A percentile compares a stretch with the other conserved stretches of the same genome.
Evolutionary conservation across 352 stramenopile genomes (phyloP).

Genomic region (Plasmopara viticola): DNA sequence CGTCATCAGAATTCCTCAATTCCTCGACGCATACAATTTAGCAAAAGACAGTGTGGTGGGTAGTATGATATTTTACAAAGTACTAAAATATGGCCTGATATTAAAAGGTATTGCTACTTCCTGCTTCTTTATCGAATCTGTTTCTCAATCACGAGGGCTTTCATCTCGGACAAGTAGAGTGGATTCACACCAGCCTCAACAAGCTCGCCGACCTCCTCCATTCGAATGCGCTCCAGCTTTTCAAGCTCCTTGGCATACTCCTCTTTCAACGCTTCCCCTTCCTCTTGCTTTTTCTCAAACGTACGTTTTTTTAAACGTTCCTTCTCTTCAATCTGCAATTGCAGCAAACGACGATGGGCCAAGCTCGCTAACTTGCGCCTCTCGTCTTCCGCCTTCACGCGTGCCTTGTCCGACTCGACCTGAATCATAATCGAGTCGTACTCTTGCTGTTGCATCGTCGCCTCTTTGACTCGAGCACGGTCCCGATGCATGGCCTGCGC

Average conservation of each 20-base stretch:
- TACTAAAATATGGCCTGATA: neutral
- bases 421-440: slow-evolving; percentile 87
- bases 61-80: neutral
- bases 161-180: slow-evolving; percentile 90
- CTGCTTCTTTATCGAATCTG: slow-evolving; percentile 15
- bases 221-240: slow-evolving; percentile 84
- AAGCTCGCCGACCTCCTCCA: slow-evolving; percentile 86
- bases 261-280: slow-evolving; percentile 66
- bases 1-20: neutral
- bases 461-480: slow-evolving; percentile 64
- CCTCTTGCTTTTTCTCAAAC: slow-evolving; percentile 59
- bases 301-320: slow-evolving; percentile 62
- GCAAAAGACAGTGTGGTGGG: neutral
- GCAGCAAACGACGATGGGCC: slow-evolving; percentile 74
- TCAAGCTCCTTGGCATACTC: slow-evolving; percentile 74
- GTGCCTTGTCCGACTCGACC: slow-evolving; percentile 61
- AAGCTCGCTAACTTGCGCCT: slow-evolving; percentile 57
- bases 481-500: slow-evolving; percentile 67
- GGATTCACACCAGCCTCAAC: slow-evolving; percentile 85
- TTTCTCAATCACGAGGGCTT: slow-evolving; percentile 86
- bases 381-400: slow-evolving; percentile 50
- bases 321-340: slow-evolving; percentile 89
- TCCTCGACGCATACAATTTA: no score
- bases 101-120: neutral
- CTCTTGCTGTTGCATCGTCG: slow-evolving; percentile 78